These are phyloP conservation scores for Epichloe uncinata DNA, from an alignment of 2,329 filamentous ascomycete species.

Conservation along the genomic window DNA sequence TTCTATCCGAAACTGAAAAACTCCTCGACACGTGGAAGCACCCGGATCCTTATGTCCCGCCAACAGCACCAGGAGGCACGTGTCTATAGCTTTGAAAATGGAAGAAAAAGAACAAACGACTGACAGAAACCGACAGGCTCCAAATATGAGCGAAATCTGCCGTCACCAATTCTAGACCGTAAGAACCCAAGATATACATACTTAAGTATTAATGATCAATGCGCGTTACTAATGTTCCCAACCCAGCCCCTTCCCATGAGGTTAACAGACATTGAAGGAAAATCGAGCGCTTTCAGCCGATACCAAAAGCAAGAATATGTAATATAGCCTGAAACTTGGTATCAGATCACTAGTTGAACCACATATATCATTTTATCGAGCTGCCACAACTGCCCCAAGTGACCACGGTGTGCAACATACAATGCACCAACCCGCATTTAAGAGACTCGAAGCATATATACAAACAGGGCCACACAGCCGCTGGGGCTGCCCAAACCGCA, in stretches of 20 bases:
- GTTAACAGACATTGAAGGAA: slow-evolving; percentile 2
- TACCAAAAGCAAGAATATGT: not conserved
- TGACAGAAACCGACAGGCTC: slow-evolving; percentile 46
- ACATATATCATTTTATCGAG: not conserved
- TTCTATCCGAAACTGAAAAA: slow-evolving; percentile 80
- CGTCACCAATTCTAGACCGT: slow-evolving; percentile 69
- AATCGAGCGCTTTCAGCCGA: too few species aligned
- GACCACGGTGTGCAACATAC: too few species aligned
- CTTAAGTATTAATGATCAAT: too few species aligned
- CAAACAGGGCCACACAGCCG: too few species aligned
- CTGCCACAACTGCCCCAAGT: not conserved
- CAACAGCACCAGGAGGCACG: slow-evolving; percentile 85
- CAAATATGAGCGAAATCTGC: slow-evolving; percentile 91
- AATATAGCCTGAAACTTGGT: not conserved
- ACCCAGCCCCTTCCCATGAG: slow-evolving; percentile 15
- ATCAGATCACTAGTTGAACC: not conserved
- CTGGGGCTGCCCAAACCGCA: too few species aligned
- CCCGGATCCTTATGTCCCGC: slow-evolving; percentile 80
- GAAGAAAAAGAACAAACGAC: not conserved
- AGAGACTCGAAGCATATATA: too few species aligned
- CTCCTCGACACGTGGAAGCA: slow-evolving; percentile 92
- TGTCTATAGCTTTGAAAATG: not conserved
- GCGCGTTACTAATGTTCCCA: not conserved
- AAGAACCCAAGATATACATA: slow-evolving; percentile 27
- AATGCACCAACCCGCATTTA: too few species aligned